phyloP scores from a whole-genome alignment of 1,284 basidiomycete species.

The Phellinidium pouzarii region DNA sequence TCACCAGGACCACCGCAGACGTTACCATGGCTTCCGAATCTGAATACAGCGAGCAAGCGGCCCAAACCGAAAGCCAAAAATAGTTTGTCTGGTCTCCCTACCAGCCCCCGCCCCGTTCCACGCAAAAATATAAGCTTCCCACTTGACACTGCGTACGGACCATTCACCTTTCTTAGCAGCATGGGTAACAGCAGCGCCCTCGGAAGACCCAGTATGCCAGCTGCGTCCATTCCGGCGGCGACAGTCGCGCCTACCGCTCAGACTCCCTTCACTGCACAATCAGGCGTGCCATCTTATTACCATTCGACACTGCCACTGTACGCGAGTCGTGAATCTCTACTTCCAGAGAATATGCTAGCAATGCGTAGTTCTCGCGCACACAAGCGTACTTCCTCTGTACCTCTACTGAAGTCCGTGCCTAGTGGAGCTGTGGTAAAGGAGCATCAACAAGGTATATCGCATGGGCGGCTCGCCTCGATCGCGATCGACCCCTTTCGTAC shows the following conservation, averaged over 20 bases:
- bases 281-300: constrained; percentile 14
- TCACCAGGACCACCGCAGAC: constrained; percentile 31
- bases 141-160: not conserved
- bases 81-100: constrained; percentile 1
- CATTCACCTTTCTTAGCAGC: not conserved
- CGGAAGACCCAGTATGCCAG: constrained; percentile 20
- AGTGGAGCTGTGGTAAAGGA: not conserved
- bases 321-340: constrained; percentile 6
- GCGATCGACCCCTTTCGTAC: constrained; percentile 59
- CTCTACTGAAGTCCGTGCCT: not conserved
- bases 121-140: constrained; percentile 26
- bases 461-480: constrained; percentile 22
- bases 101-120: constrained; percentile 13
- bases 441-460: constrained; percentile 27
- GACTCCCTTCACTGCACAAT: not conserved
- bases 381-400: constrained; percentile 16
- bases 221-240: constrained; percentile 19
- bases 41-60: constrained; percentile 15
- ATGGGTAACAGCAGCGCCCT: not conserved
- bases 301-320: constrained; percentile 9
- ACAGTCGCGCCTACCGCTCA: constrained; percentile 24
- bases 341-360: constrained; percentile 7
- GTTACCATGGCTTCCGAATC: constrained; percentile 32
- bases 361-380: not conserved
- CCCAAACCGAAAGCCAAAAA: constrained; percentile 5